Conservation (phyloP, 148 eudicot genomes). For the Vaccinium myrtillus region DNA sequence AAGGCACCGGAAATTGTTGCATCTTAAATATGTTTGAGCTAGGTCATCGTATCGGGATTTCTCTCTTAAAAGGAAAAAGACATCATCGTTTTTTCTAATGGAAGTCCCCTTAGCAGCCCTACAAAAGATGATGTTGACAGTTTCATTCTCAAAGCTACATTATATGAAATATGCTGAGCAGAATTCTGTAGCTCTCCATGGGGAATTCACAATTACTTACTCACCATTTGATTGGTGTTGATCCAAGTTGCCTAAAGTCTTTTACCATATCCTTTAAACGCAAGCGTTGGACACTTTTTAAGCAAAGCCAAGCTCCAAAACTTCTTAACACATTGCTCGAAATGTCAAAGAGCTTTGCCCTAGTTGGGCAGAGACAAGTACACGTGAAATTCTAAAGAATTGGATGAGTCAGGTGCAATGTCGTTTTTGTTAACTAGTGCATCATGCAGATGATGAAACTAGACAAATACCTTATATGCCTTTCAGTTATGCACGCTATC, state of each 20-base stretch:
- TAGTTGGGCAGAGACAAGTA: not conserved
- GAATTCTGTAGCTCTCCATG: not conserved
- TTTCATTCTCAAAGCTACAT: not conserved
- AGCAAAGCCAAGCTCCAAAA: not conserved
- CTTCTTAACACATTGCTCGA: not conserved
- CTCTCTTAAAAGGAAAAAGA: too few relatives aligned
- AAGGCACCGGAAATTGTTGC: not conserved
- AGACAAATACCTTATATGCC: not conserved
- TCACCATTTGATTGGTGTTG: not conserved
- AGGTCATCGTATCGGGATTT: too few relatives aligned
- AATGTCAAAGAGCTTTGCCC: not conserved
- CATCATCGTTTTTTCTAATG: not conserved
- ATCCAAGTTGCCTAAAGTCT: not conserved
- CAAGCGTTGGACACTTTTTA: not conserved
- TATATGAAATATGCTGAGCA: not conserved
- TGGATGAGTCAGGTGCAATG: not conserved
- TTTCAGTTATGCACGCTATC: not conserved
- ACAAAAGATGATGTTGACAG: not conserved
- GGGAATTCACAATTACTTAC: not conserved
- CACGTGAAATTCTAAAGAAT: not conserved
- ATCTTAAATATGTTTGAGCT: too few relatives aligned
- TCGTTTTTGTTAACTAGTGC: not conserved
- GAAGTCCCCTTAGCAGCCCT: not conserved
- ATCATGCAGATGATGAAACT: not conserved
- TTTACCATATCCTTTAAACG: not conserved